Evolutionary conservation across 192 early-diverging fungal species (phyloP), one percentile per base, ranked within the genome.

Genomic region (Mortierella antarctica): DNA sequence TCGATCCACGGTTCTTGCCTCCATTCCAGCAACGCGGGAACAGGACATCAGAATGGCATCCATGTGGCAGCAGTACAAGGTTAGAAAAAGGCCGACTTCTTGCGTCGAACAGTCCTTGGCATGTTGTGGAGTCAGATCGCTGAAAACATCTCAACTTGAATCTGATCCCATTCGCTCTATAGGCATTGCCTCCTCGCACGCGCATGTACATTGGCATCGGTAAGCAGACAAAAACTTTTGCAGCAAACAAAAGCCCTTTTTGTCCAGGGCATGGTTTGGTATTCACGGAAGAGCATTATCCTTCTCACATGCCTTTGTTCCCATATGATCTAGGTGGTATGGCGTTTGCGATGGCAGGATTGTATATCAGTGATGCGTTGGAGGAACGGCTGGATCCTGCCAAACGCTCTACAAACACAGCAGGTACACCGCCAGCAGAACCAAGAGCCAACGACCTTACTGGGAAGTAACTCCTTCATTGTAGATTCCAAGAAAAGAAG

Each of bases 191-290:
- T 15, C 70, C 76, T 50, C 68, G 76, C n/a, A 80, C 76, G 21
- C 76, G 76, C 57, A 80, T 71, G 64, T 80, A 67, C 40, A 80
- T 80, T 23, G 76, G 76, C 12, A 58, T 80, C 6, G 76, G 76
- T 80, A 71, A 65, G 63, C 15, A 40, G 31, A 44, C 8, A 21
- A 42, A 1, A 45, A 9, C 17, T 4, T 14, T 14, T 4, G 49
- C 12, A 50, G 49, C 10, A 50, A 14, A 11, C 49, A 14, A 50
- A 17, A 7, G 48, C 14, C 17, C 10, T 50, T 17, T 21, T 20
- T 56, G 8, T 18, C 54, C 15, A n/a, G 17, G 17, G 7, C 15
- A 21, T 14, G 54, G 54, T n/a, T n/a, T 56, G 8, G 15, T 56
- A 2, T 56, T 56, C 8, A 20, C 1, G 21, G 1, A 56, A 56